These are phyloP conservation scores for Saraca asoca DNA, from an alignment of 331 rosid genomes.

Conservation along the genomic window DNA sequence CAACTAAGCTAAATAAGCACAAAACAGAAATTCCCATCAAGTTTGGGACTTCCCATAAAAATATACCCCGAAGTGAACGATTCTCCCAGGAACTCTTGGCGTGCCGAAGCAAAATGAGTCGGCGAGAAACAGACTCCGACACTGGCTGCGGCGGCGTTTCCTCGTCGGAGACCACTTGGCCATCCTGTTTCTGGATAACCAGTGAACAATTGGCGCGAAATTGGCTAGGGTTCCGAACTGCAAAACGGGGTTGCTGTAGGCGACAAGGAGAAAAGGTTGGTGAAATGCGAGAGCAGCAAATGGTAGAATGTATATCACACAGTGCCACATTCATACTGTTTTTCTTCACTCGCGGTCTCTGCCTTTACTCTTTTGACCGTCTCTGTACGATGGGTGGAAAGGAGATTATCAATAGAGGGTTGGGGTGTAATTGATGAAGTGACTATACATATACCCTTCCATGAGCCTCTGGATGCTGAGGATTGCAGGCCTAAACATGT, in stretches of 20 bases:
- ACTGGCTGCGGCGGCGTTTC: constrained; percentile 30
- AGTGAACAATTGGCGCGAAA: constrained; percentile 29
- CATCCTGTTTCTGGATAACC: constrained; percentile 44
- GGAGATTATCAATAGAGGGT: no score
- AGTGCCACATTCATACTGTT: not conserved
- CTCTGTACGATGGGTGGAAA: no score
- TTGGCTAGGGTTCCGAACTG: constrained; percentile 24
- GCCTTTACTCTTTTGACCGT: no score
- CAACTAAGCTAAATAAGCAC: not conserved
- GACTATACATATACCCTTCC: no score
- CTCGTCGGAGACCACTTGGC: constrained; percentile 37
- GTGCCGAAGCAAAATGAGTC: constrained; percentile 88
- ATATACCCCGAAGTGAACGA: constrained; percentile 65
- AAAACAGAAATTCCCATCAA: not conserved
- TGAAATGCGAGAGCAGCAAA: not conserved
- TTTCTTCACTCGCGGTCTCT: no score
- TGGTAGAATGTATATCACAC: not conserved
- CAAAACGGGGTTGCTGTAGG: not conserved
- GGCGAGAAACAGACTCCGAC: constrained; percentile 60
- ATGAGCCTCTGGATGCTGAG: no score
- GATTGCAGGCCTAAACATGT: no score
- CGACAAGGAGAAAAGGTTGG: not conserved
- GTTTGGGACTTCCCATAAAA: not conserved
- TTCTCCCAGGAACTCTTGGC: constrained; percentile 70
- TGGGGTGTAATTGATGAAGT: no score